Evolutionary conservation across 805 yeast species (phyloP).

Genomic region (Wickerhamomyces queroliae): DNA sequence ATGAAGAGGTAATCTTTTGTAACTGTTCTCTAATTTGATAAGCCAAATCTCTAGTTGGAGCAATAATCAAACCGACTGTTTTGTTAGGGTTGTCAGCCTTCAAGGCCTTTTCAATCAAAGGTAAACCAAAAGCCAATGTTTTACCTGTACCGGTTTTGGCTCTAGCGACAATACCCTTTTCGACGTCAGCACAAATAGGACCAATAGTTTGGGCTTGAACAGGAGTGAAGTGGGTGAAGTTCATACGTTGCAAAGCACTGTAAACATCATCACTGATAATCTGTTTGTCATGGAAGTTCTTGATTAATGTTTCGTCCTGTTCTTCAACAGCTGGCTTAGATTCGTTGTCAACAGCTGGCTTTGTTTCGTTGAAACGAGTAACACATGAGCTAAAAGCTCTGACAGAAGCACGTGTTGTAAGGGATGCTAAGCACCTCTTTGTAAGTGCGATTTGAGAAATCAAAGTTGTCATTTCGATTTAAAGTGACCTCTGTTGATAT

Average conservation of each 20-base stretch:
- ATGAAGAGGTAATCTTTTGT: slow-evolving; percentile 35
- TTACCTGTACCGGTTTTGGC: slow-evolving; percentile 97
- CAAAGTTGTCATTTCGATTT: no score
- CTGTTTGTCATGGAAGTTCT: slow-evolving; percentile 22
- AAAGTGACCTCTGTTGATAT: no score
- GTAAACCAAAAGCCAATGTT: slow-evolving; percentile 84
- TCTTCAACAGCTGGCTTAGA: neutral
- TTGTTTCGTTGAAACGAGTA: no score
- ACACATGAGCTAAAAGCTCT: neutral
- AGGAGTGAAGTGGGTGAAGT: slow-evolving; percentile 52
- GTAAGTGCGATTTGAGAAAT: no score
- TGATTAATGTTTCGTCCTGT: slow-evolving; percentile 10
- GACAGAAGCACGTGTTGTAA: no score
- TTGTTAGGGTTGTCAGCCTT: slow-evolving; percentile 25
- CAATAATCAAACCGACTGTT: slow-evolving; percentile 56
- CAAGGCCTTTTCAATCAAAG: slow-evolving; percentile 57
- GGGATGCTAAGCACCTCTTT: no score
- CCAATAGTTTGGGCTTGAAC: slow-evolving; percentile 62
- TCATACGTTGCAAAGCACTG: slow-evolving; percentile 34
- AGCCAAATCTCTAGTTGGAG: slow-evolving; percentile 92
- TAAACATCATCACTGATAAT: slow-evolving; percentile 23
- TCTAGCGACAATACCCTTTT: slow-evolving; percentile 71
- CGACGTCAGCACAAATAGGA: slow-evolving; percentile 45
- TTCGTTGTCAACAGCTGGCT: neutral
- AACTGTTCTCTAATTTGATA: slow-evolving; percentile 70